These are phyloP conservation scores for Aspergillus niger DNA, from an alignment of 2,329 filamentous ascomycete genomes.

Conservation along the genomic window DNA sequence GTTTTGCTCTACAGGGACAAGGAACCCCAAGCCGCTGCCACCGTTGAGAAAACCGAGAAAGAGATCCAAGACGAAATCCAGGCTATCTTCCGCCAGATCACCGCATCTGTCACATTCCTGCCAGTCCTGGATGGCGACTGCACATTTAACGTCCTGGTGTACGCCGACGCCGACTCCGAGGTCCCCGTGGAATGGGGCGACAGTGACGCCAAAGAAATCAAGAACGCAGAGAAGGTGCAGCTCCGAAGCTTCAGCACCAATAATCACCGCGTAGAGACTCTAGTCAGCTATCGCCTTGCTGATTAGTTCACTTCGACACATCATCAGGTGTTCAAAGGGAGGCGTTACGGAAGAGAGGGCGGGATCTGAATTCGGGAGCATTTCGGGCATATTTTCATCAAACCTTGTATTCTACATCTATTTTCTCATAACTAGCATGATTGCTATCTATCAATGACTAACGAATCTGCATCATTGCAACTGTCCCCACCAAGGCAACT, in stretches of 20 bases:
- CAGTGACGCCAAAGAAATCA: slow-evolving; percentile 95
- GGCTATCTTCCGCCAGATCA: slow-evolving; percentile 96
- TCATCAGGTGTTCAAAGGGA: slow-evolving; percentile 20
- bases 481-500: slow-evolving; percentile 35
- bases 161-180: slow-evolving; percentile 93
- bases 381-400: slow-evolving; percentile 1
- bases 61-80: slow-evolving; percentile 97
- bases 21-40: slow-evolving; percentile 28
- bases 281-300: slow-evolving; percentile 80
- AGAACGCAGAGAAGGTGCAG: slow-evolving; percentile 92
- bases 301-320: slow-evolving; percentile 32
- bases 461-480: slow-evolving; percentile 16
- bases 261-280: slow-evolving; percentile 88
- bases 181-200: slow-evolving; percentile 99
- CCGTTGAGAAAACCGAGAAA: slow-evolving; percentile 77
- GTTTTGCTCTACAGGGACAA: slow-evolving; percentile 29
- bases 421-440: background rate
- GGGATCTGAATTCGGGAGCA: slow-evolving; percentile 27
- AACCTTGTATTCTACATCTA: background rate
- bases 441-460: slow-evolving; percentile 18
- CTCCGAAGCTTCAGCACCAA: slow-evolving; percentile 94
- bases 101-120: slow-evolving; percentile 93
- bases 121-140: slow-evolving; percentile 92
- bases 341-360: slow-evolving; percentile 20
- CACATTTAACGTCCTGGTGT: slow-evolving; percentile 98